These are phyloP conservation scores for Trichoderma brevicompactum DNA, from an alignment of 2,329 filamentous ascomycete species.

Conservation along the genomic window DNA sequence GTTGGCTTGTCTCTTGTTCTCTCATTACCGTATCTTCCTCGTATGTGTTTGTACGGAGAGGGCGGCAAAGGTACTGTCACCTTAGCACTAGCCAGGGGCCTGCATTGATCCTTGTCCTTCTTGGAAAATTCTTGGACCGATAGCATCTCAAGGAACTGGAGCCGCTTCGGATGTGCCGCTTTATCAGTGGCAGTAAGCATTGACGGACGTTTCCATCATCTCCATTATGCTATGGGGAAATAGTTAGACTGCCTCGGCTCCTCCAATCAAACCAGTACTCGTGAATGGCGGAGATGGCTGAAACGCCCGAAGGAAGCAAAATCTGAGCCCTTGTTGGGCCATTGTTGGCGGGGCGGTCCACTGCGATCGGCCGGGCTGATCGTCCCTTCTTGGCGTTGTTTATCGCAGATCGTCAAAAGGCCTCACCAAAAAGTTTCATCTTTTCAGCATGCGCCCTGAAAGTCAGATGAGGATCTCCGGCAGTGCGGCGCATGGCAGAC, in stretches of 20 bases:
- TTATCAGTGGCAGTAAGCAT: slow-evolving; percentile 15
- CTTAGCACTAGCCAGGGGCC: slow-evolving; percentile 10
- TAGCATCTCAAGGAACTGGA: not conserved
- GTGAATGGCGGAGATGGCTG: not conserved
- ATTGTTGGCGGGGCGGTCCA: not conserved
- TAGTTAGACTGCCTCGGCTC: not conserved
- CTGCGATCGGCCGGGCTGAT: slow-evolving; percentile 25
- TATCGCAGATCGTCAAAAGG: slow-evolving; percentile 26
- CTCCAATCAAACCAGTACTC: not conserved
- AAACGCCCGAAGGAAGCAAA: slow-evolving; percentile 2
- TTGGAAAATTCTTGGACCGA: not conserved
- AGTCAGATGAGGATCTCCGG: slow-evolving; percentile 15
- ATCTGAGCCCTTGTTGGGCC: not conserved
- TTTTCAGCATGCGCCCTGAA: slow-evolving; percentile 14
- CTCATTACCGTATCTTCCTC: not conserved
- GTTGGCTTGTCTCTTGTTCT: not conserved
- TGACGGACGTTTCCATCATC: not conserved
- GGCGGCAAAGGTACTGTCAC: not conserved
- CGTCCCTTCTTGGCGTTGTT: slow-evolving; percentile 8
- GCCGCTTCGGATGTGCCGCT: not conserved
- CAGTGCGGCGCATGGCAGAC: not conserved
- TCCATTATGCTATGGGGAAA: not conserved
- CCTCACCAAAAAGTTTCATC: slow-evolving; percentile 12
- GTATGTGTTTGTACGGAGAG: not conserved
- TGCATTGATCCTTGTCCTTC: not conserved